These are phyloP conservation scores for Chaetomium globosum DNA, from an alignment of 2,329 filamentous ascomycete species.

Conservation along the genomic window DNA sequence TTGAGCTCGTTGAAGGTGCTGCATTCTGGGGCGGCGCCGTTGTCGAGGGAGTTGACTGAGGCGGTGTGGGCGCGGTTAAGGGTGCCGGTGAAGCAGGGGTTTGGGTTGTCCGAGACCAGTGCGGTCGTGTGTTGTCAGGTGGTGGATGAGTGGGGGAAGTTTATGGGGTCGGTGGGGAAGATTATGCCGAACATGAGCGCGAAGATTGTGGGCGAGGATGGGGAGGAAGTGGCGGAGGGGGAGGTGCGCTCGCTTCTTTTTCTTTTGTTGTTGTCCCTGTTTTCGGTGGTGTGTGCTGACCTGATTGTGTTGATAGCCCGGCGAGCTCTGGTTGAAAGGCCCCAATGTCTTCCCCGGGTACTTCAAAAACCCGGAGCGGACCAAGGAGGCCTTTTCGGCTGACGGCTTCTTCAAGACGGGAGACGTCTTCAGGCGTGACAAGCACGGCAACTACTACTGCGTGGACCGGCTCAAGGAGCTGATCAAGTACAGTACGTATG, in stretches of 20 bases:
- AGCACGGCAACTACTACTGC: conserved; percentile 81
- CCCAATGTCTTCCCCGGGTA: conserved; percentile 83
- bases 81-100: conserved; percentile 86
- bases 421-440: conserved; percentile 79
- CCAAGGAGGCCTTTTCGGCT: conserved; percentile 67
- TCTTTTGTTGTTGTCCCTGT: background rate
- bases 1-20: conserved; percentile 77
- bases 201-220: conserved; percentile 72
- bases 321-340: conserved; percentile 77
- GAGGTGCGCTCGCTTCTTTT: conserved; percentile 38
- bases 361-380: conserved; percentile 71
- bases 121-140: conserved; percentile 75
- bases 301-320: conserved; percentile 49
- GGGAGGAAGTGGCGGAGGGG: conserved; percentile 58
- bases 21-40: conserved; percentile 83
- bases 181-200: conserved; percentile 78
- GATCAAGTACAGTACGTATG: conserved; percentile 59
- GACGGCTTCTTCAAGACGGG: conserved; percentile 92
- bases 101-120: conserved; percentile 84
- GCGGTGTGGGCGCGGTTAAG: conserved; percentile 72
- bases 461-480: conserved; percentile 80
- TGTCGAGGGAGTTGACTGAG: conserved; percentile 78
- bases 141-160: conserved; percentile 74
- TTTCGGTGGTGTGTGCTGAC: background rate
- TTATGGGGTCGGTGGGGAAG: conserved; percentile 76